phyloP scores from a whole-genome alignment of 805 yeast species.

The Dipodascus albidus region DNA sequence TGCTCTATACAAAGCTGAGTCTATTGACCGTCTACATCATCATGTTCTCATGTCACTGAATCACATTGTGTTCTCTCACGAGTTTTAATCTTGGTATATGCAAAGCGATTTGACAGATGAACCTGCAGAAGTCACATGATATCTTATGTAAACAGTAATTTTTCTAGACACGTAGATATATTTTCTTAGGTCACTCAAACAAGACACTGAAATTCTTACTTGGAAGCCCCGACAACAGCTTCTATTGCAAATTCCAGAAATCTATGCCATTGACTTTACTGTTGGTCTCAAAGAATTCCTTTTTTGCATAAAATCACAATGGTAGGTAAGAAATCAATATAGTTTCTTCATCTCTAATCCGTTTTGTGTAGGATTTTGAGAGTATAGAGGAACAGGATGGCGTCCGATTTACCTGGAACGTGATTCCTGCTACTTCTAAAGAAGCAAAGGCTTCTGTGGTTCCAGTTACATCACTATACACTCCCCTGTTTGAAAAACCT shows the following conservation, averaged over 20 bases:
- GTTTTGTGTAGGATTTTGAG: slow-evolving; percentile 31
- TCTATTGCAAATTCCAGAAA: background rate
- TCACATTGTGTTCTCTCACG: too few species aligned
- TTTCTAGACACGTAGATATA: background rate
- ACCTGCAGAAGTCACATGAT: too few species aligned
- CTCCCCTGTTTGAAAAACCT: slow-evolving; percentile 68
- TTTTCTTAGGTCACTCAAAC: too few species aligned
- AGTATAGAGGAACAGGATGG: slow-evolving; percentile 44
- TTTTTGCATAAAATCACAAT: background rate
- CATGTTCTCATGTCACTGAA: too few species aligned
- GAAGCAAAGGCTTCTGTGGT: slow-evolving; percentile 78
- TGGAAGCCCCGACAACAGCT: too few species aligned
- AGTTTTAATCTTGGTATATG: too few species aligned
- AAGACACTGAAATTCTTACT: too few species aligned
- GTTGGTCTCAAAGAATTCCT: background rate
- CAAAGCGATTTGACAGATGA: too few species aligned
- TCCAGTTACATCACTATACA: slow-evolving; percentile 80
- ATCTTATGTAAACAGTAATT: background rate
- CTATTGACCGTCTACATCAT: too few species aligned
- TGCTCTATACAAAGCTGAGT: too few species aligned
- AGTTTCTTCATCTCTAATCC: background rate
- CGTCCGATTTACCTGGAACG: slow-evolving; percentile 62
- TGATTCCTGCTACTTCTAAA: slow-evolving; percentile 69
- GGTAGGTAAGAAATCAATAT: background rate
- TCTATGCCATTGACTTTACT: background rate